Conservation (phyloP, 2,329 filamentous ascomycete species). For the Ophiostoma himal-ulmi region DNA sequence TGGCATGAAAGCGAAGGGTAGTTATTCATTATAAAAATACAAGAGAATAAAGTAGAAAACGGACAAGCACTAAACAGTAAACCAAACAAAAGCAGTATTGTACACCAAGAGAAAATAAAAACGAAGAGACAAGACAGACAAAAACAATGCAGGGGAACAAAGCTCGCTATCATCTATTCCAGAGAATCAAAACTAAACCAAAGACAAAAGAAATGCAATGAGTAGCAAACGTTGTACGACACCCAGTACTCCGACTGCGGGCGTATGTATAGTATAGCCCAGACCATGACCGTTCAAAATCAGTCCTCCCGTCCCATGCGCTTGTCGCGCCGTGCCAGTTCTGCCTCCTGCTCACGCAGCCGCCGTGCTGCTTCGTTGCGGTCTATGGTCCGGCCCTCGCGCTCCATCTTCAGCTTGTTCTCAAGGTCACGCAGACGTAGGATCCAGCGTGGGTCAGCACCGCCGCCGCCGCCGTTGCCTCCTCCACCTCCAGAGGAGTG, state of each 20-base stretch:
- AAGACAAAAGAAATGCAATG: conserved; percentile 3
- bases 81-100: background rate
- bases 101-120: background rate
- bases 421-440: conserved; percentile 82
- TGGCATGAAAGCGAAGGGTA: background rate
- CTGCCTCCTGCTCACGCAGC: conserved; percentile 53
- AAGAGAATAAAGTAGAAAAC: background rate
- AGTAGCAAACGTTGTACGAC: background rate
- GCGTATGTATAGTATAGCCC: too few relatives aligned
- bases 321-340: conserved; percentile 26
- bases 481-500: conserved; percentile 20
- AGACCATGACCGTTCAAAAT: background rate
- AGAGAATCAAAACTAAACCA: background rate
- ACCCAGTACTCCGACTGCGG: too few relatives aligned
- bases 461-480: background rate
- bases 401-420: conserved; percentile 78
- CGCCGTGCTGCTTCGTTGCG: conserved; percentile 75
- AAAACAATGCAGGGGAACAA: background rate
- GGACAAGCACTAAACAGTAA: background rate
- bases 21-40: background rate
- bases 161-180: conserved; percentile 3
- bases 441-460: conserved; percentile 69
- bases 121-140: background rate
- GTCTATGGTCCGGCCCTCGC: conserved; percentile 80
- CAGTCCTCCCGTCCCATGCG: conserved; percentile 16